Conservation (phyloP, 345 rosid genomes). For the Laguncularia racemosa region DNA sequence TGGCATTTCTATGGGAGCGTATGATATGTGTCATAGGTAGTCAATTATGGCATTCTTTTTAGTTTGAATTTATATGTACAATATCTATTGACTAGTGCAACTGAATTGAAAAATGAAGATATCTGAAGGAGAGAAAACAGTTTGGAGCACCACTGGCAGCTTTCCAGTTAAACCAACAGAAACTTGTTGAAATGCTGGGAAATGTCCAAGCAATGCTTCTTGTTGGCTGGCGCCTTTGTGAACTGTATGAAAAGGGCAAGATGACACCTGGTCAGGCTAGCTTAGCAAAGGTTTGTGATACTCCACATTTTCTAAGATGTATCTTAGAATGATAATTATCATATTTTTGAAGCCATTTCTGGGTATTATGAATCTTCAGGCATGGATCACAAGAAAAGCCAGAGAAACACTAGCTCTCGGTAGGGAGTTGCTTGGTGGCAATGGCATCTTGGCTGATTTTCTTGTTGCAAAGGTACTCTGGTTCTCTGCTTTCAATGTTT, state of each 20-base stretch:
- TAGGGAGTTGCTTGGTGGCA: slow-evolving; percentile 92
- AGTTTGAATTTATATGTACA: not conserved
- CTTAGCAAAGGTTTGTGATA: slow-evolving; percentile 68
- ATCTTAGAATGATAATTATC: not conserved
- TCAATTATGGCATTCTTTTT: not conserved
- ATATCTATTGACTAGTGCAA: not conserved
- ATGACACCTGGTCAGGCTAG: slow-evolving; percentile 97
- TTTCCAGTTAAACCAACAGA: slow-evolving; percentile 86
- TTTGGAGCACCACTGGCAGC: slow-evolving; percentile 98
- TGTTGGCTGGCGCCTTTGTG: slow-evolving; percentile 97
- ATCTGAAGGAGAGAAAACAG: slow-evolving; percentile 87
- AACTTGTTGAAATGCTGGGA: slow-evolving; percentile 82
- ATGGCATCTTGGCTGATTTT: slow-evolving; percentile 77
- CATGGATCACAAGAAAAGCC: slow-evolving; percentile 74
- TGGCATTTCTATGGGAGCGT: slow-evolving; percentile 90
- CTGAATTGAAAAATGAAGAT: slow-evolving; percentile 30
- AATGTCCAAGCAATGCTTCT: slow-evolving; percentile 88
- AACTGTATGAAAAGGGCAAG: slow-evolving; percentile 68
- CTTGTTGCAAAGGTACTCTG: slow-evolving; percentile 80
- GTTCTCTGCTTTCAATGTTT: slow-evolving; percentile 2
- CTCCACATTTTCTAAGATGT: slow-evolving; percentile 1
- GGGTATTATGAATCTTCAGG: slow-evolving; percentile 26
- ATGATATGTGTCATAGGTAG: slow-evolving; percentile 96
- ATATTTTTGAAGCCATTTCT: not conserved
- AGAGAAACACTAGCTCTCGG: slow-evolving; percentile 81